Evolutionary conservation across 305 asterid species (phyloP).

Genomic region (Fraxinus latifolia): DNA sequence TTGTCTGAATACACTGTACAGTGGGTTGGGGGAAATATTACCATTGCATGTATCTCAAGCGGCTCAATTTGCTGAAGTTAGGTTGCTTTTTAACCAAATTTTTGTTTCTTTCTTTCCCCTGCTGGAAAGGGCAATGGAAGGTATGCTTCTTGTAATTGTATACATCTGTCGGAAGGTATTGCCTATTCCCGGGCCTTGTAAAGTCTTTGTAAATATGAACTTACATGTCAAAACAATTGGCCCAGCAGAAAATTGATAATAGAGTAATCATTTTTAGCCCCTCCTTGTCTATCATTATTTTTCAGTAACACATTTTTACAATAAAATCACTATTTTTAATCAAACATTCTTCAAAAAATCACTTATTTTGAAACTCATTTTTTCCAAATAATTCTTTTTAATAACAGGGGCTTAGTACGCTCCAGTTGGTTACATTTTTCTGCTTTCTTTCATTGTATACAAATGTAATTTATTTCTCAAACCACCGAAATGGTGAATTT

Average conservation of each 20-base stretch:
- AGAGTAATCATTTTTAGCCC: neutral
- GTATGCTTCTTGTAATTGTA: conserved; percentile 65
- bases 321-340: neutral
- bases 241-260: conserved; percentile 23
- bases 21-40: conserved; percentile 39
- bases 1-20: conserved; percentile 36
- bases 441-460: neutral
- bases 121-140: conserved; percentile 39
- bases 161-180: conserved; percentile 37
- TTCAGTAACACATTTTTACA: neutral
- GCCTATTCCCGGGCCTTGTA: conserved; percentile 49
- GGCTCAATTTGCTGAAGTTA: conserved; percentile 36
- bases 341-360: neutral
- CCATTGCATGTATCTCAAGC: conserved; percentile 41
- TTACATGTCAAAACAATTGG: conserved; percentile 33
- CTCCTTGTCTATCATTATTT: neutral
- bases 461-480: neutral
- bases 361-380: neutral
- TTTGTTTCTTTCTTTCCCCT: neutral
- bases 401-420: neutral
- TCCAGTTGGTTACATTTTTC: neutral
- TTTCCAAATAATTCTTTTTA: neutral
- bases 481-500: neutral
- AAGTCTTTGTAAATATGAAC: conserved; percentile 59
- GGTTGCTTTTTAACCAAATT: conserved; percentile 23